Evolutionary conservation across 2,329 filamentous ascomycete genomes (phyloP), one percentile per base, ranked within the genome.

Genomic region (Beauveria scarabaeidicola): DNA sequence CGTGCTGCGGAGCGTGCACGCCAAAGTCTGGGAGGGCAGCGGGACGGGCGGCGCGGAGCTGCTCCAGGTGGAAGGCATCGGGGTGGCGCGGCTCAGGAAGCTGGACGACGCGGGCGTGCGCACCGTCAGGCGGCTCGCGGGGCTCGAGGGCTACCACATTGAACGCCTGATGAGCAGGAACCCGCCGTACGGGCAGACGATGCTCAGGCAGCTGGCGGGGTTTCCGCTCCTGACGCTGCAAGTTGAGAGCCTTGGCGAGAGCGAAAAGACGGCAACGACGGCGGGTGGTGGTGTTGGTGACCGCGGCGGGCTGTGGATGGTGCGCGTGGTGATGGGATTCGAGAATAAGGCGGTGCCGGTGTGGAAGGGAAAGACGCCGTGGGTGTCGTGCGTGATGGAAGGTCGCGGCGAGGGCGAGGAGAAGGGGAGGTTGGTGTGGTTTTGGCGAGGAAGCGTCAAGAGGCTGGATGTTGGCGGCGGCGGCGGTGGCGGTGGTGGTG

Each of bases 11-110:
- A 91, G 90, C 64, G 75, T 97, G 55, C 81, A 84, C 23, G 89
- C 91, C 2, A 83, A 81, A 1, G 78, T 79, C 1, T 96, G 92
- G 94, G 94, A 99, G 67, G 85, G 88, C 38, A 89, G 86, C 2
- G 86, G 88, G 17, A 19, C 9, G 38, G 89, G 86, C 2, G 83
- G 89, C 0, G 78, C 88, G 23, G 89, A 97, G 65, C 81, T 99
- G 67, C 88, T 88, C 62, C 93, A 97, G 70, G 80, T 99, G 1
- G 84, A 89, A 0, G 82, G 85, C 3, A 82, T 97, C 62, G 94
- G 94, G 0, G 77, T 84, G 5, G 89, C 86, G 1, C 82, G 83
- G n/a, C 85, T 90, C 63, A 82, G 87, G 41, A 94, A 89, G 69
- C 79, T 97, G 47, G 81, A 84, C 3, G 79, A 81, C 43, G 85